Percentiles rank a stretch among this genome's conserved stretches.
Evolutionary conservation across 2,329 filamentous ascomycete species (phyloP).

Genomic region (Fusarium cyanostomum): DNA sequence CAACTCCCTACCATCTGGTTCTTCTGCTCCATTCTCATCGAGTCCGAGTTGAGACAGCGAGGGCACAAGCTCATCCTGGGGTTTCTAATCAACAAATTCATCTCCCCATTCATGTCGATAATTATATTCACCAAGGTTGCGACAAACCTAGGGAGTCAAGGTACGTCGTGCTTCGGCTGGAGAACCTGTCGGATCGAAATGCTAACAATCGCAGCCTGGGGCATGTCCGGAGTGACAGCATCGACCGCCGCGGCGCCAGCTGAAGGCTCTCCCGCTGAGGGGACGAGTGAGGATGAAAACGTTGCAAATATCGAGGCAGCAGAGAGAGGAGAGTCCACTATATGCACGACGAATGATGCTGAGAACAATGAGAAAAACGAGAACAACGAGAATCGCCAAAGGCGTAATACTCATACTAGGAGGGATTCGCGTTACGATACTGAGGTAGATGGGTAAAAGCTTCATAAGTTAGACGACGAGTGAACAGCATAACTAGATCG

Average conservation of each 20-base stretch:
- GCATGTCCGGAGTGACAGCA: slow-evolving; percentile 36
- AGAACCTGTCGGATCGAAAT: neutral
- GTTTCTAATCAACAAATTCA: slow-evolving; percentile 32
- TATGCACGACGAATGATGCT: no score
- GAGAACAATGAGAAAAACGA: no score
- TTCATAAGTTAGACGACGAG: no score
- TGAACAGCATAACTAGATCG: no score
- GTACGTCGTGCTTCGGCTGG: neutral
- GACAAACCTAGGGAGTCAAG: slow-evolving; percentile 34
- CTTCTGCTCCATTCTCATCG: slow-evolving; percentile 30
- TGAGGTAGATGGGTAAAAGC: no score
- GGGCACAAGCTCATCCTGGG: slow-evolving; percentile 32
- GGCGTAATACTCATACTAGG: no score
- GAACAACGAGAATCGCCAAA: no score
- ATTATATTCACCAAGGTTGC: slow-evolving; percentile 42
- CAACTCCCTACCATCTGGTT: slow-evolving; percentile 32
- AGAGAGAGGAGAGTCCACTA: neutral
- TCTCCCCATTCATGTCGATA: slow-evolving; percentile 32
- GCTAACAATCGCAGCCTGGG: slow-evolving; percentile 22
- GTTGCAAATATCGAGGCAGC: neutral
- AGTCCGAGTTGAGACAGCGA: slow-evolving; percentile 22
- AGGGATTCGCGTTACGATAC: no score
- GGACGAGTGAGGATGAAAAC: neutral
- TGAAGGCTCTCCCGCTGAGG: neutral
- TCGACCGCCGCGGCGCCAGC: slow-evolving; percentile 18